Evolutionary conservation across 2,329 filamentous ascomycete genomes (phyloP).

Genomic region (Cercospora berteroae): DNA sequence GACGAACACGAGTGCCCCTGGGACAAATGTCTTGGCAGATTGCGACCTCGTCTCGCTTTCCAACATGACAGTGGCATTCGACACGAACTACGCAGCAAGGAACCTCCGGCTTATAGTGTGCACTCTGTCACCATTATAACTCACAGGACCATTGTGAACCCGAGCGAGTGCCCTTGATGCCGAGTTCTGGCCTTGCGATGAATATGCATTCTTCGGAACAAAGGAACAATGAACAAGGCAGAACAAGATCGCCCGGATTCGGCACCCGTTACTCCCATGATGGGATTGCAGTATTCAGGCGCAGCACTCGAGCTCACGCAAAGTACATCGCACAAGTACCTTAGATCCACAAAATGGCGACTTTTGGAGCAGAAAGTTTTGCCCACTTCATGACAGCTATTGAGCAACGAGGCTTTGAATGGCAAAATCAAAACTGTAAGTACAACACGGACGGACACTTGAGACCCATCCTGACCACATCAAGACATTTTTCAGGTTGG

Average conservation of each 20-base stretch:
- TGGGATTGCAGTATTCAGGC: not conserved
- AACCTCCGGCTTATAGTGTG: too few relatives aligned
- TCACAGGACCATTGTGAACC: too few relatives aligned
- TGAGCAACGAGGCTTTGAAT: not conserved
- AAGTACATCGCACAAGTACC: not conserved
- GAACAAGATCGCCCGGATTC: not conserved
- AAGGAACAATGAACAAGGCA: not conserved
- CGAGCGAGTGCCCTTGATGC: too few relatives aligned
- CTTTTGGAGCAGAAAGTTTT: not conserved
- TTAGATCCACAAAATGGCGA: not conserved
- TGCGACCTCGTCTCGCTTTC: too few relatives aligned
- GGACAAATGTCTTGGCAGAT: too few relatives aligned
- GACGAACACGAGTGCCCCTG: too few relatives aligned
- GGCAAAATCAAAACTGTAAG: not conserved
- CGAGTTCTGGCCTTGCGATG: too few relatives aligned
- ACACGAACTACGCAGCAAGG: too few relatives aligned
- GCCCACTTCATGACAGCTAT: not conserved
- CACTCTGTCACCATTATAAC: too few relatives aligned
- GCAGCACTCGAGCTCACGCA: not conserved
- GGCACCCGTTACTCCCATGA: not conserved
- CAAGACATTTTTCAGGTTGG: not conserved
- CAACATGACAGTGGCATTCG: too few relatives aligned
- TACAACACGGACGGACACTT: not conserved
- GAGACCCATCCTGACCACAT: not conserved
- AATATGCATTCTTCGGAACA: not conserved